Evolutionary conservation across 768 basidiomycete species (phyloP).

Genomic region (Russula sp.): DNA sequence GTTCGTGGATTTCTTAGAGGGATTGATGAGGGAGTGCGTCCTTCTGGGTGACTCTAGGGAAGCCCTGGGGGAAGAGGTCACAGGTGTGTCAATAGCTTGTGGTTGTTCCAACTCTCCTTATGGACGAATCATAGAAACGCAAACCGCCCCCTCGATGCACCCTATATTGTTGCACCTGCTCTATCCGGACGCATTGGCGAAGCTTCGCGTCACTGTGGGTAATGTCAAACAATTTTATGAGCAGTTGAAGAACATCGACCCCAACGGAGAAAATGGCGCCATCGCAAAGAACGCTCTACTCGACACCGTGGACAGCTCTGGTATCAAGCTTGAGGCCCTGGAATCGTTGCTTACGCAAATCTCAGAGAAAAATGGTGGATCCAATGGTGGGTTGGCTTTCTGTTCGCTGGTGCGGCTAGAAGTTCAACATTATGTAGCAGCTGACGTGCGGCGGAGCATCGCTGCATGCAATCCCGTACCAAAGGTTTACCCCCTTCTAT

Average conservation of each 20-base stretch:
- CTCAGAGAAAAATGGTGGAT: conserved; percentile 26
- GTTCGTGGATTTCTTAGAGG: conserved; percentile 55
- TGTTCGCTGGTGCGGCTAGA: neutral
- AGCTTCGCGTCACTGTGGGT: conserved; percentile 40
- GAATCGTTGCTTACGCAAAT: conserved; percentile 39
- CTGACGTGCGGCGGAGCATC: conserved; percentile 45
- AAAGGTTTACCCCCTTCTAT: conserved; percentile 37
- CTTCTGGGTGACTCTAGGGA: conserved; percentile 27
- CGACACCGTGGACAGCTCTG: conserved; percentile 58
- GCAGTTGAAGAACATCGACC: conserved; percentile 44
- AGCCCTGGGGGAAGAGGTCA: conserved; percentile 2
- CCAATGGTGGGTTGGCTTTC: conserved; percentile 23
- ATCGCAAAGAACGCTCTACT: conserved; percentile 56
- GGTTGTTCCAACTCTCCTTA: neutral
- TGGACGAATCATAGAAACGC: neutral
- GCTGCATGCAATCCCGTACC: conserved; percentile 52
- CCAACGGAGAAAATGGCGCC: conserved; percentile 54
- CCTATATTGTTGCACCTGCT: conserved; percentile 49
- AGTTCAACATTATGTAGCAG: conserved; percentile 33
- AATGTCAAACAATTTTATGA: conserved; percentile 55
- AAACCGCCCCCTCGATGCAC: neutral
- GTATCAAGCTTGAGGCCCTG: conserved; percentile 50
- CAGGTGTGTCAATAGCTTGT: neutral
- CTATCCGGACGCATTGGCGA: conserved; percentile 54
- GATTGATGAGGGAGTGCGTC: conserved; percentile 48